A percentile compares a stretch with the other conserved stretches of the same genome.
phyloP scores from a whole-genome alignment of 169 alveolate genomes.

The Plasmodium inui region DNA sequence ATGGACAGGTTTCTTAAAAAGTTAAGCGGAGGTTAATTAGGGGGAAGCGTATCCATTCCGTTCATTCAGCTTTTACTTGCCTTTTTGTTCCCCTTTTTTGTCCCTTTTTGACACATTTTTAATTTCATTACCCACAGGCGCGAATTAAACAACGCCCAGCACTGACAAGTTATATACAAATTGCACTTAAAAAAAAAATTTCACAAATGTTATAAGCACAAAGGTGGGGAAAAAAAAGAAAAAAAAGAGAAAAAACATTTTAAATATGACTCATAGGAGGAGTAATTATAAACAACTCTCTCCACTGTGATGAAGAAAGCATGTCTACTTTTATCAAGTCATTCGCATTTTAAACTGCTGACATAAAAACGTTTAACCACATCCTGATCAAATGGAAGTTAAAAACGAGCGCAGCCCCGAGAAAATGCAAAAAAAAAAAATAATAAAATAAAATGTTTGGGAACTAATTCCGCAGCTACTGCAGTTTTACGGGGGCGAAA shows the following conservation, averaged over 20 bases:
- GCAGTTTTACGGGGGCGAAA: neutral
- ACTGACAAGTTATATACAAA: neutral
- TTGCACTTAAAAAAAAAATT: neutral
- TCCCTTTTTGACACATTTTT: neutral
- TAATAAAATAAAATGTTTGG: neutral
- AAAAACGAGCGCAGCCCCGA: neutral
- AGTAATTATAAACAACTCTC: neutral
- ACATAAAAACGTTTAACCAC: neutral
- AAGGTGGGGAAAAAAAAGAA: neutral
- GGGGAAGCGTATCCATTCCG: neutral
- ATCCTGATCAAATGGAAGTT: neutral
- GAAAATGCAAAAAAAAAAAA: neutral
- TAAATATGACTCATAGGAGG: neutral
- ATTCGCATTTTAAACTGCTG: neutral
- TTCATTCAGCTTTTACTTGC: neutral
- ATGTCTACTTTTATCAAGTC: neutral
- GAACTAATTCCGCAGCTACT: neutral
- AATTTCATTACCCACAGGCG: neutral
- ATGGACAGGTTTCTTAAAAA: neutral
- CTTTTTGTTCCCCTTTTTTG: neutral
- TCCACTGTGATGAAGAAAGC: neutral
- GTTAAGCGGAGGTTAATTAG: neutral
- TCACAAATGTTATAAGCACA: neutral
- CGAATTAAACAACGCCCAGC: neutral
- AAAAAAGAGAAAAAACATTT: neutral